These are phyloP conservation scores for Rhodamnia argentea DNA, from an alignment of 345 rosid species.

Conservation along the genomic window DNA sequence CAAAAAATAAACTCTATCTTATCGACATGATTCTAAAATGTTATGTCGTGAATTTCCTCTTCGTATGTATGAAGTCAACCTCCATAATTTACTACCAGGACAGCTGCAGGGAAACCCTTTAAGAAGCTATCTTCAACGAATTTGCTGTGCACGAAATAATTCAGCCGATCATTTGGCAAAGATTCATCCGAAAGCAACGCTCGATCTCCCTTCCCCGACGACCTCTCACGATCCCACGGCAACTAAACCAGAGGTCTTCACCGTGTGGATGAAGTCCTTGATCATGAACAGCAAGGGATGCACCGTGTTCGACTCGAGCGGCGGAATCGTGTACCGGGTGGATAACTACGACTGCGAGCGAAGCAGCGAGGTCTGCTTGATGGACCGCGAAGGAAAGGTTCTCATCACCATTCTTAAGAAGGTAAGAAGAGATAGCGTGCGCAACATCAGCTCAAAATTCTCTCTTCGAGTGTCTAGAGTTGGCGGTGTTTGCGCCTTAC, in stretches of 20 bases:
- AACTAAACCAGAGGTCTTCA: not conserved
- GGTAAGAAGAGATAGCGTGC: not conserved
- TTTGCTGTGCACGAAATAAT: not conserved
- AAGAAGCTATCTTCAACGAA: not conserved
- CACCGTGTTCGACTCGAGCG: constrained; percentile 5
- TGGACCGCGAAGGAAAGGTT: not conserved
- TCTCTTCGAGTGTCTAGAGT: not conserved
- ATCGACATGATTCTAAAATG: not conserved
- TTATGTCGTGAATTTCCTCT: not conserved
- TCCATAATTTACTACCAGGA: not conserved
- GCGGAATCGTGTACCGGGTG: not conserved
- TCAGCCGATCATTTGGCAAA: not conserved
- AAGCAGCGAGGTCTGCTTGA: not conserved
- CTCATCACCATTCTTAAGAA: constrained; percentile 1
- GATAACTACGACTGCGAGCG: not conserved
- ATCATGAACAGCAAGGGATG: constrained; percentile 4
- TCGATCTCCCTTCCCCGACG: not conserved
- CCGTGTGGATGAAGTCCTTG: constrained; percentile 11
- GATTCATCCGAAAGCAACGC: not conserved
- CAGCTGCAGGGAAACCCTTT: not conserved
- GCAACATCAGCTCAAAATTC: not conserved
- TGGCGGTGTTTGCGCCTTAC: not conserved
- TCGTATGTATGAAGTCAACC: not conserved
- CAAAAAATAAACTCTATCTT: not conserved
- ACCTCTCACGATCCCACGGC: not conserved